Evolutionary conservation across 2,329 filamentous ascomycete species (phyloP).

Genomic region (Colletotrichum neosansevieriae): DNA sequence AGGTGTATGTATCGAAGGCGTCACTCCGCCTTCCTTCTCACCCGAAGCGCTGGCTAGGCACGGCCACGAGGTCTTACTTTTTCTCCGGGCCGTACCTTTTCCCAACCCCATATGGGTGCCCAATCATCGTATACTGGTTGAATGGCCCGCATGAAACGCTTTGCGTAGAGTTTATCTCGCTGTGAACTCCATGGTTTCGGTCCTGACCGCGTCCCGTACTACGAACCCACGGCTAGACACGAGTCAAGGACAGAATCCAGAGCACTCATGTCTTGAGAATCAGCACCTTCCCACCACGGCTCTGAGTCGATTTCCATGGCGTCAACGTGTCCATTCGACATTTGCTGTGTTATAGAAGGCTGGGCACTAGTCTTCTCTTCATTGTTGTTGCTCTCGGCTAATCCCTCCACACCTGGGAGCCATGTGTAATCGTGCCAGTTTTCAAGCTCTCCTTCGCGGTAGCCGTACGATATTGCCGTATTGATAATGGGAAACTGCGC

Average conservation of each 20-base stretch:
- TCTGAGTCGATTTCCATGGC: conserved; percentile 71
- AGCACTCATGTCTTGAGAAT: conserved; percentile 61
- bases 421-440: conserved; percentile 72
- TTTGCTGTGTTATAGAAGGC: conserved; percentile 48
- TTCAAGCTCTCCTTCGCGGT: conserved; percentile 82
- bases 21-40: not conserved
- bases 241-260: conserved; percentile 70
- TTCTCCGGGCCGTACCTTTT: not conserved
- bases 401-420: conserved; percentile 50
- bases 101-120: conserved; percentile 31
- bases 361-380: conserved; percentile 47
- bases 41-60: not conserved
- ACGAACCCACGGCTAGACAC: conserved; percentile 61
- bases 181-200: conserved; percentile 7
- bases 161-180: conserved; percentile 26
- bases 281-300: conserved; percentile 72
- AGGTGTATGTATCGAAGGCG: not conserved
- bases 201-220: conserved; percentile 25
- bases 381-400: conserved; percentile 15
- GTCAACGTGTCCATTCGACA: conserved; percentile 65
- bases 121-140: conserved; percentile 24
- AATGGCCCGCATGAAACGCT: conserved; percentile 27
- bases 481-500: conserved; percentile 82
- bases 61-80: not conserved
- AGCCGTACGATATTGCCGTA: conserved; percentile 76